Evolutionary conservation across 2,329 filamentous ascomycete genomes (phyloP).

Genomic region (Fusarium mangiferae): DNA sequence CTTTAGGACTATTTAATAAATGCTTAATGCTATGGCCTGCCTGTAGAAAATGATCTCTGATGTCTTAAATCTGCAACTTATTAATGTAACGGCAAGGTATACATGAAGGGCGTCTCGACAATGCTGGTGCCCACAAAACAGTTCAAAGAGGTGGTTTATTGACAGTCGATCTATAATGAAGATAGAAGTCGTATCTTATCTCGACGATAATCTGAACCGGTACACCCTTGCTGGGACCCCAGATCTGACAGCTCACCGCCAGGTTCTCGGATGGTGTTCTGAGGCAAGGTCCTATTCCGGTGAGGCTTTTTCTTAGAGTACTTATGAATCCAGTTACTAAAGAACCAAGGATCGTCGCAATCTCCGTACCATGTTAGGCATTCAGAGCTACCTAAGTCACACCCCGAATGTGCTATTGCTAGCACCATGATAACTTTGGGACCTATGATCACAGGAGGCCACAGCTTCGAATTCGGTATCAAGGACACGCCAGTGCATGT

Average conservation of each 20-base stretch:
- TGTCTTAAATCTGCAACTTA: no score
- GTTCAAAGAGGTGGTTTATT: background rate
- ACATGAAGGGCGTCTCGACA: background rate
- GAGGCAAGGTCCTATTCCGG: background rate
- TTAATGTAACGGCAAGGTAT: background rate
- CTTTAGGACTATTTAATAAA: no score
- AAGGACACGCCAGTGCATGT: background rate
- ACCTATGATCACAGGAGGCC: background rate
- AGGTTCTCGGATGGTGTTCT: constrained; percentile 1
- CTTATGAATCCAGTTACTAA: accelerated
- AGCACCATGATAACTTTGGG: background rate
- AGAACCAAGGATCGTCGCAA: accelerated
- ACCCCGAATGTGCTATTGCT: background rate
- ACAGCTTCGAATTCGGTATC: background rate
- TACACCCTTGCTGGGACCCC: accelerated
- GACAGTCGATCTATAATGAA: background rate
- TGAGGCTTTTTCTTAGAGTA: accelerated
- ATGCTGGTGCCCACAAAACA: background rate
- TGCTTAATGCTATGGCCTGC: no score
- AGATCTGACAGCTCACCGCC: background rate
- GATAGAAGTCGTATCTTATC: background rate
- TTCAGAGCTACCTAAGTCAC: background rate
- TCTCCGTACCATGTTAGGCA: background rate
- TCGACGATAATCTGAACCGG: accelerated
- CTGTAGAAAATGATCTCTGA: no score